Conservation (phyloP, 768 basidiomycete species). For the Pleurotus eryngii region DNA sequence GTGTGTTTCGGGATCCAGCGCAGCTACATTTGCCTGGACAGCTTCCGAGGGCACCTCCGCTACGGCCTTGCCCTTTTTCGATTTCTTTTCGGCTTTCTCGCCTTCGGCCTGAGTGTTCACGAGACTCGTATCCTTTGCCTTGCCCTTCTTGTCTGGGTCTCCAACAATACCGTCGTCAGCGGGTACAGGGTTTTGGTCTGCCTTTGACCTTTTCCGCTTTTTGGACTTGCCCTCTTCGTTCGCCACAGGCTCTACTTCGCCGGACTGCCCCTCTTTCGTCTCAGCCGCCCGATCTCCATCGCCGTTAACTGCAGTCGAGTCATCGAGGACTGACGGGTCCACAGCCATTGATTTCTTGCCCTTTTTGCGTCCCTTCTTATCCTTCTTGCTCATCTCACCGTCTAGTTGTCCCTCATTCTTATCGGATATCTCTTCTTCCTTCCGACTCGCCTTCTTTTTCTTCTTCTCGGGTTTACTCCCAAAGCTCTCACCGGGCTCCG, state of each 20-base stretch:
- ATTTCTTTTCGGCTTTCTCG: constrained; percentile 14
- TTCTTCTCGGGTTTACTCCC: background rate
- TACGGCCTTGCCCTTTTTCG: background rate
- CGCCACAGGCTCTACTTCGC: background rate
- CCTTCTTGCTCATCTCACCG: constrained; percentile 7
- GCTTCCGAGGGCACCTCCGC: background rate
- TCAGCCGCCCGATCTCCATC: constrained; percentile 20
- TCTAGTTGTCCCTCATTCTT: constrained; percentile 20
- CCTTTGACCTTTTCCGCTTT: constrained; percentile 9
- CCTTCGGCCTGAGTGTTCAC: background rate
- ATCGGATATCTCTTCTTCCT: constrained; percentile 29
- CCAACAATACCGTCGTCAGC: too few relatives aligned
- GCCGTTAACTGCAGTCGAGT: constrained; percentile 12
- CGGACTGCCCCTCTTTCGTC: constrained; percentile 24
- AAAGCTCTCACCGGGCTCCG: constrained; percentile 12
- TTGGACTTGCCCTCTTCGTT: constrained; percentile 9
- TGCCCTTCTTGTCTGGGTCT: constrained; percentile 12
- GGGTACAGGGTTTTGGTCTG: background rate
- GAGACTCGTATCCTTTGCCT: constrained; percentile 14
- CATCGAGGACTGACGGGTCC: constrained; percentile 7
- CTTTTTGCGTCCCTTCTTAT: constrained; percentile 19
- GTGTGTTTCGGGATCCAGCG: background rate
- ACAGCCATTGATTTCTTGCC: constrained; percentile 19
- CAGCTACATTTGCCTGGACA: background rate
- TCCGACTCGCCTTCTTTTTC: constrained; percentile 10